Base-by-base conservation (phyloP, 2,329 filamentous ascomycete genomes). In the Epichloe uncinata region DNA sequence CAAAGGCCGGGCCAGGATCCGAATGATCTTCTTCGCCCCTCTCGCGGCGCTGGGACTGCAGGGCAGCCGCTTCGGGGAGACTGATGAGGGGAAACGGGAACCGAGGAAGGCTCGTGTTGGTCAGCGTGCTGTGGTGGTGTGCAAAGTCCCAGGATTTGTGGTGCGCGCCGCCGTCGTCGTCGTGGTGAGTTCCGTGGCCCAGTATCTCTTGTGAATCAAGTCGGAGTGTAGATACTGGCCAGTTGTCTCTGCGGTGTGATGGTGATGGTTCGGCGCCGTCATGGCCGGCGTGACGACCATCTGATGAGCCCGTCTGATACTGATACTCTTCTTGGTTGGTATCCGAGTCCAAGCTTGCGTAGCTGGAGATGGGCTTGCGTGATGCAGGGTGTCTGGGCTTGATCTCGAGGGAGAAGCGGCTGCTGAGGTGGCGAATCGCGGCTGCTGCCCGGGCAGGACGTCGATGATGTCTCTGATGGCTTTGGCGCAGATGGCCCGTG, bases 11-110 rank as follows among this genome's bases (percentile, higher is more conserved):
- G 2, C 55, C 58, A 4, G 55, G 51, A 35, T 66, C 60, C 1
- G 63, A 68, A 45, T 68, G 65, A 36, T 69, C 66, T 48, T 68
- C 66, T 44, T 68, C 63, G 6, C 66, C 66, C 13, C 63, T 52
- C 16, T 63, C 58, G 40, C 63, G 53, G 18, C 65, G 62, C 22
- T 60, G 56, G 7, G 58, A 58, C 43, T 68, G 66, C 16, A 64
- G 30, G 52, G 59, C 59, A 2, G 66, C 65, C 13, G 67, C 67
- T 36, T 68, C 66, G 1, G 62, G 61, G 15, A 69, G 56, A 48
- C 66, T 67, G 44, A 69, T 63, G 12, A 69, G 58, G 9, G 61
- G 60, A 37, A 69, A 69, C 1, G 61, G 65, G 2, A 69, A 57
- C 2, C 56, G 60, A 3, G 61, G 57, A 26, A 63, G 42, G 35